A percentile compares a stretch with the other conserved stretches of the same genome.
phyloP scores from a whole-genome alignment of 345 rosid genomes.

The Murraya koenigii region DNA sequence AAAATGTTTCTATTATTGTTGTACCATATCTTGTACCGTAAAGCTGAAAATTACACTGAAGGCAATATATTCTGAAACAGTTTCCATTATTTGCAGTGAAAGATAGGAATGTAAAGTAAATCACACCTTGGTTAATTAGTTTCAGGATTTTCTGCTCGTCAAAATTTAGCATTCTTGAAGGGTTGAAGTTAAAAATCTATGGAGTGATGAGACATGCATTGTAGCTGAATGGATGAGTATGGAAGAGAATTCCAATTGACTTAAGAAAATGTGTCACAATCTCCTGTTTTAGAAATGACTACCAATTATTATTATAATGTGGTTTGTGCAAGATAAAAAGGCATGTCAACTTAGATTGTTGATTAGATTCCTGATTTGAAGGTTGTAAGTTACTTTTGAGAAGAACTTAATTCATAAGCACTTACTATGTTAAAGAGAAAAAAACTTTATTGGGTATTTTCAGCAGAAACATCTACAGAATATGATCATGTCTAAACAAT shows the following conservation, averaged over 20 bases:
- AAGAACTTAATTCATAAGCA: not conserved
- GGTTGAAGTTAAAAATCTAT: not conserved
- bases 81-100: not conserved
- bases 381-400: not conserved
- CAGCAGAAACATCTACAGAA: slow-evolving; percentile 9
- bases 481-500: slow-evolving; percentile 10
- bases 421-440: not conserved
- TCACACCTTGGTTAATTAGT: not conserved
- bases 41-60: not conserved
- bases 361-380: not conserved
- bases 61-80: not conserved
- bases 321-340: not conserved
- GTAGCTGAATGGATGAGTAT: not conserved
- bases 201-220: not conserved
- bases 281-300: slow-evolving; percentile 3
- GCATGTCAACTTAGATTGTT: not conserved
- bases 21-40: not conserved
- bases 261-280: not conserved
- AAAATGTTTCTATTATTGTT: not conserved
- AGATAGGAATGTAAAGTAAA: not conserved
- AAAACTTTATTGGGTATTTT: slow-evolving; percentile 7
- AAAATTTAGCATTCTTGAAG: not conserved
- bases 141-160: not conserved
- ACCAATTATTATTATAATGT: not conserved
- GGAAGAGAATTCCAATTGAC: not conserved